Conservation (phyloP, 352 stramenopile genomes). For the Phytophthora kernoviae region DNA sequence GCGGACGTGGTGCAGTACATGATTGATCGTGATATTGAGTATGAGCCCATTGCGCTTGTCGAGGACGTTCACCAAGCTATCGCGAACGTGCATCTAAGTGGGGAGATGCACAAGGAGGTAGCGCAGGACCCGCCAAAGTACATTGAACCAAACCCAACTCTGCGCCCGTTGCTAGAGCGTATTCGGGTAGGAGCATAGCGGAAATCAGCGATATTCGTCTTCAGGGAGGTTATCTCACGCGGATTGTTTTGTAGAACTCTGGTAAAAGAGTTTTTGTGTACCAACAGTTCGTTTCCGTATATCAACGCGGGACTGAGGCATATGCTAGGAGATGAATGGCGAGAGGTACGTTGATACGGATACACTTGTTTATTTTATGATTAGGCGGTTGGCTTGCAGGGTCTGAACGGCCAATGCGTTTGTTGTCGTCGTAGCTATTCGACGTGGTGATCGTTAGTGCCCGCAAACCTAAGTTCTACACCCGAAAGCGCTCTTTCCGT, state of each 20-base stretch:
- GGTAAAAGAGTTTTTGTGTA: conserved; percentile 93
- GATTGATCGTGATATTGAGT: conserved; percentile 89
- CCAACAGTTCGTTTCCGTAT: conserved; percentile 95
- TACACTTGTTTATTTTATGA: background rate
- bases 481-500: conserved; percentile 76
- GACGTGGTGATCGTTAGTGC: conserved; percentile 90
- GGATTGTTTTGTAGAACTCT: conserved; percentile 43
- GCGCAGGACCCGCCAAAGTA: conserved; percentile 84
- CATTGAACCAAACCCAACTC: conserved; percentile 87
- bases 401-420: background rate
- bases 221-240: background rate
- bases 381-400: background rate
- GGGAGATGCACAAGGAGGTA: conserved; percentile 92
- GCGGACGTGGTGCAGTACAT: conserved; percentile 94
- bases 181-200: conserved; percentile 46
- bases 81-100: conserved; percentile 89
- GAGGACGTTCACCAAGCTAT: conserved; percentile 91
- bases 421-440: conserved; percentile 65
- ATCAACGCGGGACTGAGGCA: conserved; percentile 92
- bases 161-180: conserved; percentile 83
- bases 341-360: conserved; percentile 32
- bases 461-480: conserved; percentile 94
- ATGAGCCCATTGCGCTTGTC: conserved; percentile 86
- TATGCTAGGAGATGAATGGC: conserved; percentile 92
- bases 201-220: background rate